Evolutionary conservation across 1,284 basidiomycete genomes (phyloP).

Genomic region (Microbotryum saponariae): DNA sequence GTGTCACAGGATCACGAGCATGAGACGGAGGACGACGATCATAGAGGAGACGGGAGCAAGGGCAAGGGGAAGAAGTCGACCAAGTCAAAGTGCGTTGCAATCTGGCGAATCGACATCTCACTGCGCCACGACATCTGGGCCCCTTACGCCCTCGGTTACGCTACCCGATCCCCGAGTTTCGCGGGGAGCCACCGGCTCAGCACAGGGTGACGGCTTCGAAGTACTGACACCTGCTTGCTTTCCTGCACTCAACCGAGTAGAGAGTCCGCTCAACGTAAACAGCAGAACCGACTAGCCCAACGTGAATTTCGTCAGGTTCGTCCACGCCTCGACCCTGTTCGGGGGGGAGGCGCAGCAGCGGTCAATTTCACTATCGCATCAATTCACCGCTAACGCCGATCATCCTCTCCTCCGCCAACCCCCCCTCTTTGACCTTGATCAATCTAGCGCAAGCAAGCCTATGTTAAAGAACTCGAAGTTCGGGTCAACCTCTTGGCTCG

Average conservation of each 20-base stretch:
- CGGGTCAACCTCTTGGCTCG: neutral
- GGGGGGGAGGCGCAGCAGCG: slow-evolving; percentile 9
- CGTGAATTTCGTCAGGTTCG: slow-evolving; percentile 78
- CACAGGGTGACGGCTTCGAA: neutral
- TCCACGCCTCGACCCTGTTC: slow-evolving; percentile 42
- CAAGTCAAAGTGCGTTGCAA: too few species aligned
- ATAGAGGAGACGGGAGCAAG: too few species aligned
- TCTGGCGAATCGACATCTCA: too few species aligned
- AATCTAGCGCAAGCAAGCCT: slow-evolving; percentile 35
- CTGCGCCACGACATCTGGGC: too few species aligned
- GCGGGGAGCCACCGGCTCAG: too few species aligned
- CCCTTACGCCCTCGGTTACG: too few species aligned
- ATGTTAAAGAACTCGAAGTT: slow-evolving; percentile 65
- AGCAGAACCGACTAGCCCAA: slow-evolving; percentile 84
- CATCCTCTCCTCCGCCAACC: neutral
- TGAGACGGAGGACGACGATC: too few species aligned
- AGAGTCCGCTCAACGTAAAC: slow-evolving; percentile 8
- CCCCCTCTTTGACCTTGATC: neutral
- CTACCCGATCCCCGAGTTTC: too few species aligned
- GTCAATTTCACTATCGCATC: slow-evolving; percentile 1
- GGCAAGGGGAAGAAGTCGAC: too few species aligned
- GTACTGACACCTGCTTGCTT: neutral
- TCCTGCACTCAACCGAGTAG: too few species aligned
- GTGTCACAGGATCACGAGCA: too few species aligned
- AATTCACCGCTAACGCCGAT: neutral